Conservation (phyloP, 495 filamentous ascomycete genomes). For the Thozetella sp. region DNA sequence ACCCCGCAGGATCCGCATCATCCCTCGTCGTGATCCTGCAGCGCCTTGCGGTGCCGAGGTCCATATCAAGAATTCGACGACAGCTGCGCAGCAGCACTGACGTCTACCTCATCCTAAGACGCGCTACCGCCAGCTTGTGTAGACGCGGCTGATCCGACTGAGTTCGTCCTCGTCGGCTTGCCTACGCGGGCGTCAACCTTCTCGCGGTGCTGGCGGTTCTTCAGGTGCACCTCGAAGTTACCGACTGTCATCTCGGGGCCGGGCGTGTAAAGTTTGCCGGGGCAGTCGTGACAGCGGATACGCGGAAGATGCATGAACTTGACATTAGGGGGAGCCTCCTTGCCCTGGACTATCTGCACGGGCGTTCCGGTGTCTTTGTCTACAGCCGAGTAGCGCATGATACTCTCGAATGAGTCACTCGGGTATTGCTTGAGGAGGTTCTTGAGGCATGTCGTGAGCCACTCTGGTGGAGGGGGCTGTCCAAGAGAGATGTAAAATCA, state of each 20-base stretch:
- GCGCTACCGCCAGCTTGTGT: neutral
- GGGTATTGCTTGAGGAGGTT: slow-evolving; percentile 67
- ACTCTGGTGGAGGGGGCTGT: slow-evolving; percentile 77
- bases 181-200: slow-evolving; percentile 48
- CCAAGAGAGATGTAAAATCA: slow-evolving; percentile 6
- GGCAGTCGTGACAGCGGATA: slow-evolving; percentile 88
- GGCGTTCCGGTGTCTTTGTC: slow-evolving; percentile 63
- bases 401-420: slow-evolving; percentile 78
- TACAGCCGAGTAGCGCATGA: slow-evolving; percentile 84
- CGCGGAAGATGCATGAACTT: slow-evolving; percentile 80
- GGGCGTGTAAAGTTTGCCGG: slow-evolving; percentile 89
- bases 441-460: slow-evolving; percentile 71
- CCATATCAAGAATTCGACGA: neutral
- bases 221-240: slow-evolving; percentile 92
- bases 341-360: slow-evolving; percentile 45
- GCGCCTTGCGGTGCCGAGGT: neutral
- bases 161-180: neutral
- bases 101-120: neutral
- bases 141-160: neutral
- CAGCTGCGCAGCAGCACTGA: neutral
- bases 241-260: slow-evolving; percentile 79
- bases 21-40: neutral
- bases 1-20: neutral
- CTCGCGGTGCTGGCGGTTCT: slow-evolving; percentile 75
- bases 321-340: slow-evolving; percentile 51